Evolutionary conservation across 305 asterid species (phyloP), one percentile per base, ranked within the genome.

Genomic region (Fraxinus paxiana): DNA sequence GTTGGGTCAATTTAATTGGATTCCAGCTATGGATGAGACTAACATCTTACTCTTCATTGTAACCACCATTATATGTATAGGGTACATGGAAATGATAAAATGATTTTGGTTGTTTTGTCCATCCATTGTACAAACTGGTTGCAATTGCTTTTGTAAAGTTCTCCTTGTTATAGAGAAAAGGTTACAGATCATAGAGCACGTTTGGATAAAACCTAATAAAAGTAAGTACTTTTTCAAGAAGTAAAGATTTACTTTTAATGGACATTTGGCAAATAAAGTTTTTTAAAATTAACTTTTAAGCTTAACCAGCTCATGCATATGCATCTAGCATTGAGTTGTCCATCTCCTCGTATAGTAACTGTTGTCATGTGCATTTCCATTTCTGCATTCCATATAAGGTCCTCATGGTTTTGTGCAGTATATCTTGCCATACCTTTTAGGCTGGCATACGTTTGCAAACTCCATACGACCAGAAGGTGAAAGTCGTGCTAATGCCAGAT

Each of bases 401-500:
- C 75, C 35, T 84, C 79, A 43, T 78, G 51, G 38, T 72, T 81
- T 18, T 75, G 48, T 84, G 93, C 97, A 95, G 99, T 95, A 87
- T 82, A 79, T 94, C 76, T 51, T 95, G 80, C 98, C 99, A 20
- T 90, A 90, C 91, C 93, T 95, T 61, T 54, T 95, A 80, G 99
- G 99, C 31, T 95, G 99, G 99, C 89, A 93, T 82, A 88, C 97
- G 78, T 92, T 92, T 69, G 96, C 89, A 38, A 91, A 84, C 84
- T 87, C 97, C 79, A 84, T 92, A 70, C 91, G 77, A 85, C 93
- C 96, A 15, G 98, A 92, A 61, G 98, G 90, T 75, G 67, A 90
- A 77, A 89, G 79, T 82, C 89, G 92, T 20, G 82, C 86, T 6
- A 90, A 86, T 86, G 83, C 97, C 33, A 88, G 89, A 87, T 89